These are phyloP conservation scores for Amorphotheca resinae DNA, from an alignment of 495 filamentous ascomycete species.

Conservation along the genomic window DNA sequence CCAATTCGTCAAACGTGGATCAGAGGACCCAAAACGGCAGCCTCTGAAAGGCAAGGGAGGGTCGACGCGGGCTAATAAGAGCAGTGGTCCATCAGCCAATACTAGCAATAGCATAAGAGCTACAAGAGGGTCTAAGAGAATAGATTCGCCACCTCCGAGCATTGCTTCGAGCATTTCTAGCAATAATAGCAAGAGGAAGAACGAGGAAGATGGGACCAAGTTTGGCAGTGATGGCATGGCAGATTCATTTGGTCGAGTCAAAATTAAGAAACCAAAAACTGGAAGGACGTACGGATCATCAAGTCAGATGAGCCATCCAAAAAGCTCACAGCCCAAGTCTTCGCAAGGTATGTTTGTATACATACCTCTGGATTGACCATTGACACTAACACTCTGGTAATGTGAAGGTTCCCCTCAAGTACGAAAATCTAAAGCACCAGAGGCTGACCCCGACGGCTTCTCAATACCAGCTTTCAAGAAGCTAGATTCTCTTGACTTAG, in stretches of 20 bases:
- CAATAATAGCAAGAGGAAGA: slow-evolving; percentile 2
- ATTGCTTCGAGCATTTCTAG: not conserved
- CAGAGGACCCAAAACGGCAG: not conserved
- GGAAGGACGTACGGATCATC: not conserved
- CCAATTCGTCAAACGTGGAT: not conserved
- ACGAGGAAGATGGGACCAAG: not conserved
- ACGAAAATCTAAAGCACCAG: too few species aligned
- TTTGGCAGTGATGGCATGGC: slow-evolving; percentile 9
- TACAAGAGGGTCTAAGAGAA: not conserved
- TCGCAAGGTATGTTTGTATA: not conserved
- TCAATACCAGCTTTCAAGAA: not conserved
- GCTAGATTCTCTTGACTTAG: not conserved
- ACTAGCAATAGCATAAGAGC: not conserved
- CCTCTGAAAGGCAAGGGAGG: not conserved
- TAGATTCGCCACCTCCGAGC: not conserved
- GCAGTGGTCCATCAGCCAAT: too few species aligned
- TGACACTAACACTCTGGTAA: too few species aligned
- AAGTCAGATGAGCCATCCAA: not conserved
- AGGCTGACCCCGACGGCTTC: too few species aligned
- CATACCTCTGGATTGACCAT: too few species aligned
- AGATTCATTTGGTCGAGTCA: slow-evolving; percentile 5
- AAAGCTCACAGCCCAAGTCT: not conserved
- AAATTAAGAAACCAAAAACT: slow-evolving; percentile 7
- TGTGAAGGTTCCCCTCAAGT: too few species aligned
- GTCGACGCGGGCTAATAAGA: too few species aligned